These are phyloP conservation scores for Tolypocladium amazonense DNA, from an alignment of 2,329 filamentous ascomycete species.

Conservation along the genomic window DNA sequence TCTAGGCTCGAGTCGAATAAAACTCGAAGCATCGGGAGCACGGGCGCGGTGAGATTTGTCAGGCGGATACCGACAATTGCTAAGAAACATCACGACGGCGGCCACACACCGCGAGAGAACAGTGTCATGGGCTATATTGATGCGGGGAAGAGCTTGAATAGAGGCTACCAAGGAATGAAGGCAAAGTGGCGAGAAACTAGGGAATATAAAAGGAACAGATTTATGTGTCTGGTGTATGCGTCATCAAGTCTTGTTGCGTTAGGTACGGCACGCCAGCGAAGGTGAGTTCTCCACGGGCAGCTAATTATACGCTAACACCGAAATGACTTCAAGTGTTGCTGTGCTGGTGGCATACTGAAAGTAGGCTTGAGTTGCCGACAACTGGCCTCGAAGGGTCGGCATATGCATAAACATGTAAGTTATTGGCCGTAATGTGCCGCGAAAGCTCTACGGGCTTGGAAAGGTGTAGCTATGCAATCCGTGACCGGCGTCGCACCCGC, in stretches of 20 bases:
- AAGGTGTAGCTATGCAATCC: neutral
- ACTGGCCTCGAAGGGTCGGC: neutral
- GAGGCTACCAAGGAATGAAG: neutral
- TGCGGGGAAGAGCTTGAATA: neutral
- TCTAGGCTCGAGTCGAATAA: too few relatives aligned
- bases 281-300: neutral
- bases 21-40: too few relatives aligned
- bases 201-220: neutral
- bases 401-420: neutral
- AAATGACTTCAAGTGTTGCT: neutral
- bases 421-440: neutral
- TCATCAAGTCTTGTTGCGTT: neutral
- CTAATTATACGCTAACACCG: too few relatives aligned
- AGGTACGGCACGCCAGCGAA: neutral
- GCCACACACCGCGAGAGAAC: too few relatives aligned
- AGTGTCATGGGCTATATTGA: too few relatives aligned
- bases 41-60: too few relatives aligned
- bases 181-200: neutral
- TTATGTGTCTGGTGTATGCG: neutral
- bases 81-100: too few relatives aligned
- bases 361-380: neutral
- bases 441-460: neutral
- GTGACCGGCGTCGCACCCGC: neutral
- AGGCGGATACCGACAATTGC: too few relatives aligned
- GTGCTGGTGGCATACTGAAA: neutral